Evolutionary conservation across 1,284 basidiomycete species (phyloP).

Genomic region (Trametes polyzona): DNA sequence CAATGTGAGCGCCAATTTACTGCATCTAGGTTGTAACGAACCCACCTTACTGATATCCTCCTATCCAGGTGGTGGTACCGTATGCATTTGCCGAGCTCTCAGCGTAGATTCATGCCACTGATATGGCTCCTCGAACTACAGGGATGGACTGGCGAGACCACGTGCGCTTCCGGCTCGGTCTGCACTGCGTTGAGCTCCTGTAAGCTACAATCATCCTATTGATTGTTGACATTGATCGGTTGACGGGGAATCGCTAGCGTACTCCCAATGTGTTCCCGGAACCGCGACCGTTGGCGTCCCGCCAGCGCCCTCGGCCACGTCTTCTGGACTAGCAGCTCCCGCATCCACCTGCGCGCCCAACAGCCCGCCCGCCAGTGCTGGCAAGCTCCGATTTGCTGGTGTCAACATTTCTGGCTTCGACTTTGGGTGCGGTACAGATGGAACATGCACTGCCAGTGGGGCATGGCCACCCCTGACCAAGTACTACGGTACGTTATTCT

Average conservation of each 20-base stretch:
- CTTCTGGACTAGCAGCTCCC: slow-evolving; percentile 12
- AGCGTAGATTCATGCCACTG: neutral
- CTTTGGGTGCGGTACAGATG: slow-evolving; percentile 49
- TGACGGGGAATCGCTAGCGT: slow-evolving; percentile 31
- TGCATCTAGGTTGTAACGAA: neutral
- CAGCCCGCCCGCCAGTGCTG: slow-evolving; percentile 22
- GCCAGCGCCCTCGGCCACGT: slow-evolving; percentile 9
- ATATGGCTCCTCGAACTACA: slow-evolving; percentile 5
- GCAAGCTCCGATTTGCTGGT: slow-evolving; percentile 34
- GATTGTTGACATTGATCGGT: neutral
- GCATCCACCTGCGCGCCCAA: slow-evolving; percentile 18
- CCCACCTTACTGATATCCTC: neutral
- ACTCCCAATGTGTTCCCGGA: slow-evolving; percentile 36
- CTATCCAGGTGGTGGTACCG: slow-evolving; percentile 31
- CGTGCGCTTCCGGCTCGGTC: slow-evolving; percentile 42
- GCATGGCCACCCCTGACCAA: slow-evolving; percentile 49
- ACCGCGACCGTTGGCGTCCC: slow-evolving; percentile 20
- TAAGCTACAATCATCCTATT: slow-evolving; percentile 8
- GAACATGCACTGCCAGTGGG: slow-evolving; percentile 43
- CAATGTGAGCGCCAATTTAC: slow-evolving; percentile 26
- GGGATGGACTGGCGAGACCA: slow-evolving; percentile 46
- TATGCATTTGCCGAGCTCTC: slow-evolving; percentile 12
- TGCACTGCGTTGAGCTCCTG: slow-evolving; percentile 36
- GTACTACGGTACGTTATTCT: slow-evolving; percentile 42
- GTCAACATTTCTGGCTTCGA: slow-evolving; percentile 56